Evolutionary conservation across 768 basidiomycete species (phyloP).

Genomic region (Lactarius tabidus): DNA sequence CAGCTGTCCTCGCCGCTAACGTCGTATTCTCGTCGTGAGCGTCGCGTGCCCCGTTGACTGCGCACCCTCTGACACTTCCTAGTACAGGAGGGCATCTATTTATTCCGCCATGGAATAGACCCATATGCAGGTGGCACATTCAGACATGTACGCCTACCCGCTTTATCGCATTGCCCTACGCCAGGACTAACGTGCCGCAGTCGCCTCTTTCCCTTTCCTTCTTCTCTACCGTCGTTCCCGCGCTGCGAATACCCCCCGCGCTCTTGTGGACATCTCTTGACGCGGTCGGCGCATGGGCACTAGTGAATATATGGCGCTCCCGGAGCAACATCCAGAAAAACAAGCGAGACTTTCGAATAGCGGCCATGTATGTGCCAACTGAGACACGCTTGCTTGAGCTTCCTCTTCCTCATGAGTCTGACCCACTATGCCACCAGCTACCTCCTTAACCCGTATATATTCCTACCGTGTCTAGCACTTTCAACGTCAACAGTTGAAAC

Average conservation of each 20-base stretch:
- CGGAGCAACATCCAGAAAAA: constrained; percentile 49
- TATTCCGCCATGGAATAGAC: constrained; percentile 71
- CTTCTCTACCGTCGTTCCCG: constrained; percentile 68
- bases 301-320: constrained; percentile 64
- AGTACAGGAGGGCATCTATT: constrained; percentile 91
- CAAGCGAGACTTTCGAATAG: constrained; percentile 57
- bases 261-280: constrained; percentile 72
- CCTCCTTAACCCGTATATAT: constrained; percentile 84
- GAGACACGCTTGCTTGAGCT: neutral
- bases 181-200: constrained; percentile 37
- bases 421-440: constrained; percentile 47
- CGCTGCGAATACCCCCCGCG: constrained; percentile 44
- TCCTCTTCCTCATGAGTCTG: too few relatives aligned
- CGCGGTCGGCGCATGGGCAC: constrained; percentile 58
- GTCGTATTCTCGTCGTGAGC: constrained; percentile 70
- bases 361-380: constrained; percentile 52
- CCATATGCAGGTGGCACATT: constrained; percentile 87
- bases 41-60: neutral
- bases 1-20: constrained; percentile 81
- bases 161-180: neutral
- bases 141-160: constrained; percentile 62
- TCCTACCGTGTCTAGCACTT: constrained; percentile 73
- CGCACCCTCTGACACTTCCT: constrained; percentile 22
- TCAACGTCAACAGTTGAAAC: constrained; percentile 87
- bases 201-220: constrained; percentile 76